Evolutionary conservation across 225 moss, liverwort and hornwort species (phyloP).

Genomic region (Lunularia cruciata): DNA sequence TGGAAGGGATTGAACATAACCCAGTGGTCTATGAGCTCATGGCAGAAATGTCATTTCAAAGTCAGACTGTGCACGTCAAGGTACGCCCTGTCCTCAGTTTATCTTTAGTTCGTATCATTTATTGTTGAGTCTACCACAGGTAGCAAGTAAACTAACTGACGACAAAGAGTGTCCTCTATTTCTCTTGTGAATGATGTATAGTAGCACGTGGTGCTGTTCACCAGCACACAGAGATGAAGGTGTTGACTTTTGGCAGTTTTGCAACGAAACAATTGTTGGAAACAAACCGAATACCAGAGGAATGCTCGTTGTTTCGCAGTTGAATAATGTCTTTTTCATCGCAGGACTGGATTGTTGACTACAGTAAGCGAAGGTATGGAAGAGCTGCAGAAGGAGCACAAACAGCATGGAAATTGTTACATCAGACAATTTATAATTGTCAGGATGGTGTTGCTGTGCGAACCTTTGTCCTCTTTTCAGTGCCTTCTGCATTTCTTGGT

Average conservation of each 20-base stretch:
- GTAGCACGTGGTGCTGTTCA: not conserved
- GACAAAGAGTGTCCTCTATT: too few species aligned
- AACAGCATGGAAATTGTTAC: conserved; percentile 76
- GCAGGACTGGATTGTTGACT: conserved; percentile 72
- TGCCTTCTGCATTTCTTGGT: too few species aligned
- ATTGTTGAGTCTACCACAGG: too few species aligned
- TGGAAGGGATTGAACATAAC: conserved; percentile 98
- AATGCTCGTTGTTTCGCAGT: not conserved
- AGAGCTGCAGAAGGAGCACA: conserved; percentile 58
- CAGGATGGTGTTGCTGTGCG: conserved; percentile 77
- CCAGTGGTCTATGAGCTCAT: conserved; percentile 94
- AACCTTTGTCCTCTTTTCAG: too few species aligned
- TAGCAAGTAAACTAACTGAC: too few species aligned
- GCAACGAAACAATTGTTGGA: not conserved
- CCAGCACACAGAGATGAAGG: not conserved
- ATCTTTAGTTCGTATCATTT: too few species aligned
- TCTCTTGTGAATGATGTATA: too few species aligned
- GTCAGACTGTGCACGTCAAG: conserved; percentile 52
- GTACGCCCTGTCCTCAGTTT: too few species aligned
- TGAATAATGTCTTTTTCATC: not conserved
- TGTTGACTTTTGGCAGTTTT: not conserved
- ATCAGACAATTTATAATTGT: conserved; percentile 74
- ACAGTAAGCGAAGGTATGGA: conserved; percentile 81
- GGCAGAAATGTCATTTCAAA: conserved; percentile 88
- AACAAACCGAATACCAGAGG: not conserved